phyloP scores from a whole-genome alignment of 1,139 yeast genomes.

The Sporopachydermia cereana region DNA sequence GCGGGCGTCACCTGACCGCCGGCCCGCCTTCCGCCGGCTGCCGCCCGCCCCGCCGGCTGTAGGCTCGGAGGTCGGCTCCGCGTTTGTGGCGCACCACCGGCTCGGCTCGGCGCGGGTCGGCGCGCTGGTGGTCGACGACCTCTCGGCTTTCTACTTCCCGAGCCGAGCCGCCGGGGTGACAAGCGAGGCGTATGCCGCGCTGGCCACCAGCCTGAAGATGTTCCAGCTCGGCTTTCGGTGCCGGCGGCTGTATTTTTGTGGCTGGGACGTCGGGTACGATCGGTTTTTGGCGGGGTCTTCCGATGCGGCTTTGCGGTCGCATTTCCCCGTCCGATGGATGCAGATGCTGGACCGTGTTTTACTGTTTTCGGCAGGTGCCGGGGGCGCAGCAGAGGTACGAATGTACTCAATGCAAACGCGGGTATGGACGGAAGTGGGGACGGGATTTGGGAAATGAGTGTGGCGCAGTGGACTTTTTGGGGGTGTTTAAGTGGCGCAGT shows the following conservation, averaged over 20 bases:
- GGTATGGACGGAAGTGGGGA: no score
- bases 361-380: background rate
- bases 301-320: background rate
- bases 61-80: background rate
- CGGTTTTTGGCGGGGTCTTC: background rate
- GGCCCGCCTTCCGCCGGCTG: background rate
- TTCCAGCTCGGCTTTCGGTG: background rate
- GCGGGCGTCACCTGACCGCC: no score
- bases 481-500: no score
- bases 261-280: background rate
- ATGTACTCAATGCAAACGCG: no score
- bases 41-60: background rate
- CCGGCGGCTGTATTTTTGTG: background rate
- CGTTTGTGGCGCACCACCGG: background rate
- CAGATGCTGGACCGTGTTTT: background rate
- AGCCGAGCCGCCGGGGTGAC: background rate
- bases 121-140: background rate
- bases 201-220: background rate
- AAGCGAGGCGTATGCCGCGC: background rate
- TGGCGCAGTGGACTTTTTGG: no score
- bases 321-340: background rate
- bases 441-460: no score
- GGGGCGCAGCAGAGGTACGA: no score
- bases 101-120: background rate
- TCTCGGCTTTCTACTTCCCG: background rate